Evolutionary conservation across 139 green algal species (phyloP).

Genomic region (Closterium sp.): DNA sequence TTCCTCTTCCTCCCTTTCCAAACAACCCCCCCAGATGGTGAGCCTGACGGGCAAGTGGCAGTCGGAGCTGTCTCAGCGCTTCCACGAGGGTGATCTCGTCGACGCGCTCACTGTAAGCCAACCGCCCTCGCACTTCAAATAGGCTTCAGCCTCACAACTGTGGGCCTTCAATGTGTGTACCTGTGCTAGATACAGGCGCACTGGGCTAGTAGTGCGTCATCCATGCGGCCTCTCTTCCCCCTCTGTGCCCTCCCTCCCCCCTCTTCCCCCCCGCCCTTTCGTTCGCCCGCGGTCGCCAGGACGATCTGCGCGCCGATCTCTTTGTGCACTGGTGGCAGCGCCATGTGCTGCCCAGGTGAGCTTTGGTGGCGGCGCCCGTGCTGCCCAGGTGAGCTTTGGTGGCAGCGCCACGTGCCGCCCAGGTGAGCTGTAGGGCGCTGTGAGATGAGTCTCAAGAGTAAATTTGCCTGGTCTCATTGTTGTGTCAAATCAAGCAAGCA

Average conservation of each 20-base stretch:
- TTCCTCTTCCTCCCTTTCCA: neutral
- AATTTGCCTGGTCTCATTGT: too few relatives aligned
- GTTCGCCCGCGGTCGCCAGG: neutral
- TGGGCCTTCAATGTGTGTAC: too few relatives aligned
- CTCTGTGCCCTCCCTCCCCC: neutral
- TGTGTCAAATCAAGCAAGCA: too few relatives aligned
- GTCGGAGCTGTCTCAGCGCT: neutral
- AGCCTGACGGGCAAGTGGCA: neutral
- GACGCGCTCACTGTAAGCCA: neutral
- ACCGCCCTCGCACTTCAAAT: too few relatives aligned
- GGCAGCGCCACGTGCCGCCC: neutral
- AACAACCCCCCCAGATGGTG: neutral
- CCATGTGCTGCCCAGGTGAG: neutral
- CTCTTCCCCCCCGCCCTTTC: neutral
- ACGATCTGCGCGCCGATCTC: neutral
- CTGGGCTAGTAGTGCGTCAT: too few relatives aligned
- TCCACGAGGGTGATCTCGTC: neutral
- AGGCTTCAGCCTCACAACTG: too few relatives aligned
- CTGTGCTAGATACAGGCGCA: too few relatives aligned
- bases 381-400: neutral
- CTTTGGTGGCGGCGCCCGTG: neutral
- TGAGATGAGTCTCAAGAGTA: neutral
- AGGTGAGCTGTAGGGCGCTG: neutral
- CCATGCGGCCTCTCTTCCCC: neutral
- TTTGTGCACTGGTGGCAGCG: neutral